A percentile compares a stretch with the other conserved stretches of the same genome.
phyloP scores from a whole-genome alignment of 176 grass and related monocot genomes.

The Pontederia crassipes region DNA sequence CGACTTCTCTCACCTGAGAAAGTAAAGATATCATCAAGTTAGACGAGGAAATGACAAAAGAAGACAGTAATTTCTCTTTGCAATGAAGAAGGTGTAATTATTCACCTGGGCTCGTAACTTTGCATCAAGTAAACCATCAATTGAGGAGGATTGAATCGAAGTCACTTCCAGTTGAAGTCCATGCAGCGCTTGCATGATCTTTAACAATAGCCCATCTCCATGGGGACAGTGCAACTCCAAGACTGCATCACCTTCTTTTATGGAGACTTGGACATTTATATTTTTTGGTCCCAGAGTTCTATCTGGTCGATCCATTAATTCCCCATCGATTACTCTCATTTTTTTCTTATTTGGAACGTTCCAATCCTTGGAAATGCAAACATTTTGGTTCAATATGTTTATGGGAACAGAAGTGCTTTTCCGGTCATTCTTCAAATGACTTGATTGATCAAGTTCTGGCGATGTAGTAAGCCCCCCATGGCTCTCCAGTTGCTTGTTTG shows the following conservation, averaged over 20 bases:
- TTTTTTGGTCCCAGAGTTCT: background rate
- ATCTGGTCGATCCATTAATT: conserved; percentile 1
- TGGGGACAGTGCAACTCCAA: conserved; percentile 53
- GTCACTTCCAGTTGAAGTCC: conserved; percentile 45
- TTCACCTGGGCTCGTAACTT: conserved; percentile 51
- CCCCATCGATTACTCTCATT: conserved; percentile 12
- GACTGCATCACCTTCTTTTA: conserved; percentile 52
- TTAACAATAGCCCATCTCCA: conserved; percentile 46
- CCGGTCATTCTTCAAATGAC: background rate
- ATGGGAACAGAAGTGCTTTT: background rate
- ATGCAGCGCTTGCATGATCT: conserved; percentile 52
- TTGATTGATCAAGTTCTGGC: background rate
- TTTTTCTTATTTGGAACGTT: conserved; percentile 13
- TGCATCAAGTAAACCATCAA: conserved; percentile 26
- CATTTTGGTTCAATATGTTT: background rate
- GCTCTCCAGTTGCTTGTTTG: conserved; percentile 20
- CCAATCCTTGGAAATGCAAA: background rate
- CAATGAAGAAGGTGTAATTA: background rate
- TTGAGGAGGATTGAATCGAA: conserved; percentile 39
- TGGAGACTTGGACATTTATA: conserved; percentile 61
- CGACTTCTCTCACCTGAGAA: conserved; percentile 45
- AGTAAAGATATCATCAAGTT: background rate
- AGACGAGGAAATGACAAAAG: background rate
- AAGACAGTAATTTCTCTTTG: background rate
- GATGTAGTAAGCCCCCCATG: conserved; percentile 9